Evolutionary conservation across 192 early-diverging fungal species (phyloP).

Genomic region (Rhizoclosmatium globosum): DNA sequence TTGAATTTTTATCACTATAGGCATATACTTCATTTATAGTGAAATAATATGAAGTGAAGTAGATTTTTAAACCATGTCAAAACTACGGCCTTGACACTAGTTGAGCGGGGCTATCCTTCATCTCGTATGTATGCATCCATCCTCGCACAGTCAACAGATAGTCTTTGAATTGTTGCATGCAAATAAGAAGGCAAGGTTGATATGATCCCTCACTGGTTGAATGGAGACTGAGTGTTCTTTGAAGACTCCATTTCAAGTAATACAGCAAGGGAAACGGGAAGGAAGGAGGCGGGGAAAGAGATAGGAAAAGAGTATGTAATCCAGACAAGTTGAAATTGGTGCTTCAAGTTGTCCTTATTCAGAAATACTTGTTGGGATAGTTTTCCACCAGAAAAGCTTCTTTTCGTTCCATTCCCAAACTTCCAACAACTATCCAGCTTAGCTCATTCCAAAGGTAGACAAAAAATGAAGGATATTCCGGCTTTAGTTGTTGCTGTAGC

Average conservation of each 20-base stretch:
- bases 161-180: neutral
- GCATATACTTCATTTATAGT: no score
- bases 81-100: no score
- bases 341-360: neutral
- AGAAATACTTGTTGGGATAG: no score
- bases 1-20: neutral
- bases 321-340: neutral
- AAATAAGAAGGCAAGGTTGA: neutral
- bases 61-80: neutral
- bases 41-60: no score
- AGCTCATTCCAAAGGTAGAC: no score
- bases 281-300: neutral
- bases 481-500: no score
- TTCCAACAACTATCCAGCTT: no score
- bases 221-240: neutral
- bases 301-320: neutral
- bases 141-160: neutral
- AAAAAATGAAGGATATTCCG: neutral
- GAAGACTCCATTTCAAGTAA: no score
- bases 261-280: neutral
- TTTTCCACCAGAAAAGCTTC: neutral
- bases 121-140: neutral
- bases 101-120: neutral
- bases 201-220: neutral
- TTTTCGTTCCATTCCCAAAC: neutral